Conservation (phyloP, 108 stramenopile genomes). For the Cyclotella kingstonii region DNA sequence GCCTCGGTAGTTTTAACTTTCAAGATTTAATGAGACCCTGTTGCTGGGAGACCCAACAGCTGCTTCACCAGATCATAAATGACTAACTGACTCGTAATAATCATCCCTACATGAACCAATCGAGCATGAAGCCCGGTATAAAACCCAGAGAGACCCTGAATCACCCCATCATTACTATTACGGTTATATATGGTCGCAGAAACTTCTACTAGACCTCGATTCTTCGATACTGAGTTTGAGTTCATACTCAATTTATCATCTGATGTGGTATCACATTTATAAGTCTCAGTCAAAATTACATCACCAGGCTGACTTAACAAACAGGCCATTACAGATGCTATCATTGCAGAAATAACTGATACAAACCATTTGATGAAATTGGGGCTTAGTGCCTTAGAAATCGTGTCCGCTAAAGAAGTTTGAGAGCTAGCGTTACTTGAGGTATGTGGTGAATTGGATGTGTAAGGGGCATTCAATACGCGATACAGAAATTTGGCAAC, state of each 20-base stretch:
- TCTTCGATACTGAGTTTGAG: conserved; percentile 33
- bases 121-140: conserved; percentile 81
- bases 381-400: conserved; percentile 23
- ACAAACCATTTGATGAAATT: conserved; percentile 64
- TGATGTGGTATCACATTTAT: conserved; percentile 43
- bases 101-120: conserved; percentile 87
- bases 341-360: conserved; percentile 63
- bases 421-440: neutral
- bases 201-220: conserved; percentile 56
- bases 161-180: conserved; percentile 78
- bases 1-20: too few relatives aligned
- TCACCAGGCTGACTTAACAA: conserved; percentile 93
- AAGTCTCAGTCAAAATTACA: conserved; percentile 88
- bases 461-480: conserved; percentile 24
- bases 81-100: conserved; percentile 91
- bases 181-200: conserved; percentile 70
- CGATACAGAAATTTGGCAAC: conserved; percentile 69
- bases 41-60: conserved; percentile 87
- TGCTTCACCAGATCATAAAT: conserved; percentile 94
- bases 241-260: conserved; percentile 22
- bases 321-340: conserved; percentile 84
- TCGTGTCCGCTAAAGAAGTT: conserved; percentile 8
- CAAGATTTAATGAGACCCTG: conserved; percentile 73
- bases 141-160: conserved; percentile 56
- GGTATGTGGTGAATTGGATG: neutral